phyloP scores from a whole-genome alignment of 352 stramenopile species.

The Phytophthora rubi region DNA sequence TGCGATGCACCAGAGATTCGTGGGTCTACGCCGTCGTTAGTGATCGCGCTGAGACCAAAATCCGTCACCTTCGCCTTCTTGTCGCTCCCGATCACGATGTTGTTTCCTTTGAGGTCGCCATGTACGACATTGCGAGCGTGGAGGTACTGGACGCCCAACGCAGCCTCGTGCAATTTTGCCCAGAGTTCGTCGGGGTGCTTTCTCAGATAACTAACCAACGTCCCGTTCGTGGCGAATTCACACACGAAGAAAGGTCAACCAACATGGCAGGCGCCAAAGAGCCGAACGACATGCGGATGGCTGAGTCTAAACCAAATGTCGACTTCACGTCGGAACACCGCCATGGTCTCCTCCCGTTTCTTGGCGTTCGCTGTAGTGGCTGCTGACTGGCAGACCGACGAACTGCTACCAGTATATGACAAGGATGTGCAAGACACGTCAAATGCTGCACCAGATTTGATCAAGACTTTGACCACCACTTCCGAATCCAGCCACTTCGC shows the following conservation, averaged over 20 bases:
- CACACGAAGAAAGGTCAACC: constrained; percentile 17
- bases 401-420: neutral
- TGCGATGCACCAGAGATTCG: neutral
- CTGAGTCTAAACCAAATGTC: constrained; percentile 23
- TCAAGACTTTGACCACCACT: constrained; percentile 6
- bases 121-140: constrained; percentile 2
- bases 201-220: constrained; percentile 9
- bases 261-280: constrained; percentile 19
- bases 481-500: constrained; percentile 7
- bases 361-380: neutral
- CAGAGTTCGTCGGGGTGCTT: neutral
- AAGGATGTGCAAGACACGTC: neutral
- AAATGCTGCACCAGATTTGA: neutral
- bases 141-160: constrained; percentile 8
- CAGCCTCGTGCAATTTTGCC: constrained; percentile 1
- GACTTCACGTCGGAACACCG: constrained; percentile 13
- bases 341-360: neutral
- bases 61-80: constrained; percentile 24
- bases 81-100: constrained; percentile 22
- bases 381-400: neutral
- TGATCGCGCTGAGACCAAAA: constrained; percentile 17
- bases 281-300: constrained; percentile 13
- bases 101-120: constrained; percentile 12
- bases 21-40: neutral
- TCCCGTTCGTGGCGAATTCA: constrained; percentile 17